A percentile compares a stretch with the other conserved stretches of the same genome.
These are phyloP conservation scores for Allium cepa DNA, from an alignment of 106 monocot genomes.

Conservation along the genomic window DNA sequence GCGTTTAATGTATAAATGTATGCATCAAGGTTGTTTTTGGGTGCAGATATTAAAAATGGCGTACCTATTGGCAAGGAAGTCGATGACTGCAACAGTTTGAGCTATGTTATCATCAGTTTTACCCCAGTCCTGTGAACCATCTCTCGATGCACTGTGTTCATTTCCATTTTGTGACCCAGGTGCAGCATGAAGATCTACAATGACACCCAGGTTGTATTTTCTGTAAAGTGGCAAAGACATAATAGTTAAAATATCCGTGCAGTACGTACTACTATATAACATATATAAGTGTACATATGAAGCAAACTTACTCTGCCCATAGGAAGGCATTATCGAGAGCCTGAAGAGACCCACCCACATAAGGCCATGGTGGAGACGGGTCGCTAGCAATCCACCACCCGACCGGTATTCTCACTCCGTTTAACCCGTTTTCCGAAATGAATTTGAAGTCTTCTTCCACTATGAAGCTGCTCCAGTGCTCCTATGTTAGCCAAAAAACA, in stretches of 20 bases:
- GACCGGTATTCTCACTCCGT: slow-evolving; percentile 76
- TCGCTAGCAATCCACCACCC: slow-evolving; percentile 91
- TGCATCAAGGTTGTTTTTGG: not conserved
- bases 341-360: slow-evolving; percentile 54
- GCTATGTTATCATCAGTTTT: slow-evolving; percentile 26
- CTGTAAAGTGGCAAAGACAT: slow-evolving; percentile 1
- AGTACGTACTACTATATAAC: too few species aligned
- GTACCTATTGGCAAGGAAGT: slow-evolving; percentile 62
- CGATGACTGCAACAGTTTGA: slow-evolving; percentile 51
- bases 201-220: slow-evolving; percentile 36
- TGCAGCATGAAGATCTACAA: slow-evolving; percentile 52
- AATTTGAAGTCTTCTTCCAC: slow-evolving; percentile 66
- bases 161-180: slow-evolving; percentile 38
- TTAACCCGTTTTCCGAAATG: slow-evolving; percentile 44
- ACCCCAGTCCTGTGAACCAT: slow-evolving; percentile 68
- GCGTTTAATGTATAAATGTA: not conserved
- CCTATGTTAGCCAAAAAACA: slow-evolving; percentile 12
- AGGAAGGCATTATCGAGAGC: slow-evolving; percentile 70
- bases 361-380: slow-evolving; percentile 48
- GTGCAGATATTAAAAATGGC: not conserved
- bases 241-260: too few species aligned
- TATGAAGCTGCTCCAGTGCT: slow-evolving; percentile 66
- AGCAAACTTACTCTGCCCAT: slow-evolving; percentile 58
- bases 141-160: slow-evolving; percentile 72
- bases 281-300: too few species aligned